Conservation (phyloP, 441 rosid genomes). For the Croton laevigatus region DNA sequence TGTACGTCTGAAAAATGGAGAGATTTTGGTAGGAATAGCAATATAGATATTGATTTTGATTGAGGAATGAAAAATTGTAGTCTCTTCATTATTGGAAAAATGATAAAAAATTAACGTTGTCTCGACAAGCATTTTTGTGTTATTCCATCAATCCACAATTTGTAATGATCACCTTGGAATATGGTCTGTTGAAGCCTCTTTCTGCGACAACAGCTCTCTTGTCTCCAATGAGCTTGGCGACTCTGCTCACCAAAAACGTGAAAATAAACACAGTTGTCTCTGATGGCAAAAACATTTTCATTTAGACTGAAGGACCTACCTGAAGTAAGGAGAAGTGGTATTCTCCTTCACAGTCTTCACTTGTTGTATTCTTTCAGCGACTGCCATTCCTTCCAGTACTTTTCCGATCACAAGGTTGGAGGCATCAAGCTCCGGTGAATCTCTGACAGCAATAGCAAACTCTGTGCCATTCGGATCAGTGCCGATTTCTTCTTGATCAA, state of each 20-base stretch:
- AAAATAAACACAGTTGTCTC: neutral
- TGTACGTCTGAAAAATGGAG: neutral
- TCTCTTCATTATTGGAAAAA: constrained; percentile 8
- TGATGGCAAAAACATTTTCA: neutral
- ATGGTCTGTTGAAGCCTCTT: constrained; percentile 87
- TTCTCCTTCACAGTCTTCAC: constrained; percentile 84
- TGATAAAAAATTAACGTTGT: neutral
- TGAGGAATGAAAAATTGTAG: constrained; percentile 2
- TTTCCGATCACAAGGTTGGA: constrained; percentile 69
- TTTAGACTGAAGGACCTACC: constrained; percentile 32
- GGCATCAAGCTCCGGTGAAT: constrained; percentile 74
- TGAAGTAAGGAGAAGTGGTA: constrained; percentile 81
- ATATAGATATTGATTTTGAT: constrained; percentile 15
- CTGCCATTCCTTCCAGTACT: constrained; percentile 74
- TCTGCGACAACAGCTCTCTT: constrained; percentile 89
- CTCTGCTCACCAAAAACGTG: constrained; percentile 41
- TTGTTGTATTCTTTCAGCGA: constrained; percentile 54
- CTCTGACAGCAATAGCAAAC: constrained; percentile 61
- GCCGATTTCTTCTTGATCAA: constrained; percentile 61
- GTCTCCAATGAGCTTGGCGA: constrained; percentile 81
- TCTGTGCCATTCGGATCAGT: constrained; percentile 77
- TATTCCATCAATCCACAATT: constrained; percentile 66
- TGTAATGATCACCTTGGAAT: constrained; percentile 63
- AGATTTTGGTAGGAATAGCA: constrained; percentile 17
- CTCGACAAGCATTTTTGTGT: constrained; percentile 11